These are phyloP conservation scores for Corylus avellana DNA, from an alignment of 306 rosid genomes.

Conservation along the genomic window DNA sequence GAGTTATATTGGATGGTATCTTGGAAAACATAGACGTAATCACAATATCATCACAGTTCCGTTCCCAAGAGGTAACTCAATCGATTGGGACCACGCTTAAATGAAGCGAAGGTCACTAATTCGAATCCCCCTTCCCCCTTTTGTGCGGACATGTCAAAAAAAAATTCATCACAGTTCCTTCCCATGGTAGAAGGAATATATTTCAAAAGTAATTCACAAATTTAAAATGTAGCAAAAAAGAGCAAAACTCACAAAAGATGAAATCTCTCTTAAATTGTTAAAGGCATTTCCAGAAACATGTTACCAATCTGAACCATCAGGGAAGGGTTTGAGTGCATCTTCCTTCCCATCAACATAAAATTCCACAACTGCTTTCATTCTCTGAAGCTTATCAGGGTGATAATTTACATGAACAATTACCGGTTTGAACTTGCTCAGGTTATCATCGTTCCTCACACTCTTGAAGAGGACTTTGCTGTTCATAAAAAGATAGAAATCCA, in stretches of 20 bases:
- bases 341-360: conserved; percentile 67
- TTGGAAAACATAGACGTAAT: too few relatives aligned
- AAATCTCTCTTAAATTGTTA: neutral
- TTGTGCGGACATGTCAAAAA: too few relatives aligned
- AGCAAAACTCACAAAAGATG: neutral
- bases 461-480: conserved; percentile 90
- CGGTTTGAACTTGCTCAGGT: conserved; percentile 68
- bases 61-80: too few relatives aligned
- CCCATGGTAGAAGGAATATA: too few relatives aligned
- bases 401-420: conserved; percentile 84
- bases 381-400: conserved; percentile 78
- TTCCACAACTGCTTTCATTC: conserved; percentile 85
- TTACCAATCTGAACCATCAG: conserved; percentile 75
- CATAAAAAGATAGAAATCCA: conserved; percentile 88
- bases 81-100: too few relatives aligned
- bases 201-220: too few relatives aligned
- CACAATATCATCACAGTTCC: too few relatives aligned
- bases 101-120: too few relatives aligned
- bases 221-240: neutral
- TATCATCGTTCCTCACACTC: conserved; percentile 69
- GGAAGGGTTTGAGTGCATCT: conserved; percentile 78
- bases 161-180: too few relatives aligned
- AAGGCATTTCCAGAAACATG: conserved; percentile 16
- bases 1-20: too few relatives aligned
- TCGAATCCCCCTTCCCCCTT: too few relatives aligned